Percentiles rank a stretch among this genome's conserved stretches.
Conservation (phyloP, 768 basidiomycete species). For the Collybia sordida region DNA sequence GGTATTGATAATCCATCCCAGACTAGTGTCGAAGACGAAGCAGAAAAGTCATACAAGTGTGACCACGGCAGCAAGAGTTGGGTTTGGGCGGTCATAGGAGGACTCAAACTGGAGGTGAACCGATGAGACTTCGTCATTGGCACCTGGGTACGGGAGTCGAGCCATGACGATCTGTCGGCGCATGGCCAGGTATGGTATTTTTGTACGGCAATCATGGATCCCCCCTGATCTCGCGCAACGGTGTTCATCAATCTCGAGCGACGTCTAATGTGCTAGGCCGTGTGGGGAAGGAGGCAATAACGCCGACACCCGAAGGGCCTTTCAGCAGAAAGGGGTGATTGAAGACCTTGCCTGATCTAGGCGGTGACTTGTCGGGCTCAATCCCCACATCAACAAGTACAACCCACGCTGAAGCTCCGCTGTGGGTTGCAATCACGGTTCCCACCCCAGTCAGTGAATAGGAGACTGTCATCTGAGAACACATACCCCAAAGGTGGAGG, state of each 20-base stretch:
- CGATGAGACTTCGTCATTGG: neutral
- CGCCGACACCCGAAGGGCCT: constrained; percentile 2
- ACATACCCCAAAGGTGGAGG: too few relatives aligned
- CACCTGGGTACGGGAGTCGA: neutral
- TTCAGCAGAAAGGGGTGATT: constrained; percentile 2
- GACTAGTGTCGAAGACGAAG: neutral
- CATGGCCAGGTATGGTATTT: constrained; percentile 9
- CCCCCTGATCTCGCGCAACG: constrained; percentile 10
- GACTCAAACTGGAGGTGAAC: neutral
- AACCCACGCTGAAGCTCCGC: too few relatives aligned
- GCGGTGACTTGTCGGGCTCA: neutral
- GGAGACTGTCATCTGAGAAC: too few relatives aligned
- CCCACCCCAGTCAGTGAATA: too few relatives aligned
- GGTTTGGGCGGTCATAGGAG: neutral
- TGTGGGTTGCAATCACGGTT: too few relatives aligned
- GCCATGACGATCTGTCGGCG: neutral
- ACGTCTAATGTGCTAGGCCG: constrained; percentile 1
- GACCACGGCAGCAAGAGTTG: neutral
- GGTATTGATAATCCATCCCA: neutral
- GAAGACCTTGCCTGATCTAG: neutral
- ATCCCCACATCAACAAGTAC: too few relatives aligned
- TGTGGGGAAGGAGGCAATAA: constrained; percentile 2
- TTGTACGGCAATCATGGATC: constrained; percentile 11
- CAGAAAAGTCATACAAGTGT: neutral
- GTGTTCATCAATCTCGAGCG: constrained; percentile 10